Percentiles rank a stretch among this genome's conserved stretches.
phyloP scores from a whole-genome alignment of 176 grass and related monocot species.

The Triticum turgidum region DNA sequence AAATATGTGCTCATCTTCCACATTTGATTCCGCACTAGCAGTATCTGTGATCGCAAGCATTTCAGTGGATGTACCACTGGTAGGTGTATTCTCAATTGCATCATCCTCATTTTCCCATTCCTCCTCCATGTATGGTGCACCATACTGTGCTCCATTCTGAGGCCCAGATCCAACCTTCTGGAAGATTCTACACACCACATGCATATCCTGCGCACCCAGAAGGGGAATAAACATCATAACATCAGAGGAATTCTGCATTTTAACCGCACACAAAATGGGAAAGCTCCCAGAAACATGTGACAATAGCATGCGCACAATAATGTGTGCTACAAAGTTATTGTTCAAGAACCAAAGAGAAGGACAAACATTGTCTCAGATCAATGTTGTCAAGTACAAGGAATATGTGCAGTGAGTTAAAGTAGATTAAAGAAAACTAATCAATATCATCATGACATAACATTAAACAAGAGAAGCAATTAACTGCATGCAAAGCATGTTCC shows the following conservation, averaged over 20 bases:
- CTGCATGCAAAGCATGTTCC: not conserved
- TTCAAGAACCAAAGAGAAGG: not conserved
- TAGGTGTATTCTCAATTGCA: conserved; percentile 41
- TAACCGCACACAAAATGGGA: not conserved
- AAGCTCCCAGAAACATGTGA: not conserved
- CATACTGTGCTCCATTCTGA: conserved; percentile 92
- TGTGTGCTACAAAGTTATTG: not conserved
- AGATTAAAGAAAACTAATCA: not conserved
- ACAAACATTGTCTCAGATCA: not conserved
- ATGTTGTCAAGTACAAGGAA: not conserved
- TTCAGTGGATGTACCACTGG: not conserved
- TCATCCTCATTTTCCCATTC: conserved; percentile 85
- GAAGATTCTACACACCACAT: conserved; percentile 94
- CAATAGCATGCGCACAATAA: not conserved
- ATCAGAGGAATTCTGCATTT: not conserved
- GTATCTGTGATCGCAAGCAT: conserved; percentile 20
- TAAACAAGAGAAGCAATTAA: not conserved
- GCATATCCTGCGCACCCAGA: conserved; percentile 53
- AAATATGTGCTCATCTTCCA: conserved; percentile 45
- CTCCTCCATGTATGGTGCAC: conserved; percentile 88
- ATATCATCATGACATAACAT: not conserved
- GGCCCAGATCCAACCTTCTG: conserved; percentile 78
- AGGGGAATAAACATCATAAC: conserved; percentile 30
- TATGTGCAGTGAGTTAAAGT: not conserved
- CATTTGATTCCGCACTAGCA: conserved; percentile 46